Base-by-base conservation (phyloP, 805 yeast genomes). In the Metahyphopichia silvanorum region DNA sequence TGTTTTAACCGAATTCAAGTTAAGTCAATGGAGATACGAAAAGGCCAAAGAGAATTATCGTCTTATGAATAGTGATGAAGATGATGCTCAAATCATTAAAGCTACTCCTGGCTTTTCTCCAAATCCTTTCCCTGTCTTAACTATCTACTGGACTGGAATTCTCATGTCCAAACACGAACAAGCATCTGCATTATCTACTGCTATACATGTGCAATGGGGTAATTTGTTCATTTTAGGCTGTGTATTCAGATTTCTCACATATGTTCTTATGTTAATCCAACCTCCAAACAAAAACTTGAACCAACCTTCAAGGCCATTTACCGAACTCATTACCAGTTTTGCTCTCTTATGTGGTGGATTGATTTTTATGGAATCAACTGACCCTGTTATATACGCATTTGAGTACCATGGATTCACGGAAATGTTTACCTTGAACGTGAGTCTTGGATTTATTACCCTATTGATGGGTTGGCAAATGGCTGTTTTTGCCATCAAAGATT, bases 141-240 rank as follows among this genome's bases (percentile, higher is more conserved):
- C 94, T 2, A 85, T 93, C 21, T 93, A 86, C 63, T 93, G 96
- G 95, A 93, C 98, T 1, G 98, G 98, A 18, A 72, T 82, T 10
- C 69, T 93, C 40, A 93, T 93, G 98, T 88, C 97, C 2, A 86
- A 83, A 57, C 98, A 93, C 60, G 79, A 78, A 24, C 98, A 93
- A 60, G 84, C 89, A 5, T 81, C 93, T 1, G 66, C 55, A 33
- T 71, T 83, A 20, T 80, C 96, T 2, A 87, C 97, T 2, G 66
- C 60, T 12, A 76, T 93, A 40, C 98, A 93, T 57, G 64, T 74
- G 33, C 97, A 88, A 60, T 93, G 98, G 98, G 98, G 98, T 6
- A 71, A 74, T 37, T 60, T 93, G 49, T 69, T 93, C 37, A 74
- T 89, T n/a, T 74, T 76, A 44, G 98, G 88, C 2, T 83, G 96